These are phyloP conservation scores for Aphanomyces astaci DNA, from an alignment of 352 stramenopile genomes.

Conservation along the genomic window DNA sequence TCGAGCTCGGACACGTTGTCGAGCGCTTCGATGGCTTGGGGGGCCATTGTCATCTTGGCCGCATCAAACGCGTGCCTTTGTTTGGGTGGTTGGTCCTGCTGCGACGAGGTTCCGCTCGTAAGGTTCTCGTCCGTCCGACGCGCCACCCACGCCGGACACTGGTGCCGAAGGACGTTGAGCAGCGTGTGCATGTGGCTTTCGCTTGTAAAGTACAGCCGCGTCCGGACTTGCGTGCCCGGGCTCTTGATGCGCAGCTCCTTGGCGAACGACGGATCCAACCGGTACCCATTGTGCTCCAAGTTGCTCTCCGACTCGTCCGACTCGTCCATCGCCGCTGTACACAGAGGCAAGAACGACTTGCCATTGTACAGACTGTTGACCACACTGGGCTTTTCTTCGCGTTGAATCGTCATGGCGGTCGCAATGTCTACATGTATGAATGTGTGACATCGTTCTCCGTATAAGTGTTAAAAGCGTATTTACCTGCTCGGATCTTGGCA, in stretches of 20 bases:
- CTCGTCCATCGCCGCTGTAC: conserved; percentile 29
- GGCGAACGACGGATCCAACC: conserved; percentile 73
- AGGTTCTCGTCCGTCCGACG: conserved; percentile 75
- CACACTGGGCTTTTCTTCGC: conserved; percentile 27
- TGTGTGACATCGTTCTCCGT: no score
- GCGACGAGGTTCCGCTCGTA: conserved; percentile 51
- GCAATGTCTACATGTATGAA: conserved; percentile 49
- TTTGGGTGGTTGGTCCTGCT: conserved; percentile 67
- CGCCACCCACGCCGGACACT: conserved; percentile 61
- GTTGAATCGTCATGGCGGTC: conserved; percentile 54
- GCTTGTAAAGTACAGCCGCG: conserved; percentile 99
- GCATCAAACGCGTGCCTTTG: conserved; percentile 74
- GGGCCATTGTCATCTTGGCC: conserved; percentile 74
- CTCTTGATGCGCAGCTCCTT: conserved; percentile 95
- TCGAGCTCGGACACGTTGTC: conserved; percentile 92
- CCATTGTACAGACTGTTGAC: conserved; percentile 33
- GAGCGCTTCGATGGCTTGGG: conserved; percentile 56
- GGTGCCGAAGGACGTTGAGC: conserved; percentile 95
- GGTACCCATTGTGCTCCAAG: conserved; percentile 83
- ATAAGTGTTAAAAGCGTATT: no score
- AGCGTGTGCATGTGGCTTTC: conserved; percentile 98
- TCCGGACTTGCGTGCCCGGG: conserved; percentile 83
- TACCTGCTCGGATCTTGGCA: conserved; percentile 95
- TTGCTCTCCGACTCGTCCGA: conserved; percentile 34
- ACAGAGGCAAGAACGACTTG: conserved; percentile 23